Percentiles rank a stretch among this genome's conserved stretches.
phyloP scores from a whole-genome alignment of 768 basidiomycete genomes.

The Boletus sp. region DNA sequence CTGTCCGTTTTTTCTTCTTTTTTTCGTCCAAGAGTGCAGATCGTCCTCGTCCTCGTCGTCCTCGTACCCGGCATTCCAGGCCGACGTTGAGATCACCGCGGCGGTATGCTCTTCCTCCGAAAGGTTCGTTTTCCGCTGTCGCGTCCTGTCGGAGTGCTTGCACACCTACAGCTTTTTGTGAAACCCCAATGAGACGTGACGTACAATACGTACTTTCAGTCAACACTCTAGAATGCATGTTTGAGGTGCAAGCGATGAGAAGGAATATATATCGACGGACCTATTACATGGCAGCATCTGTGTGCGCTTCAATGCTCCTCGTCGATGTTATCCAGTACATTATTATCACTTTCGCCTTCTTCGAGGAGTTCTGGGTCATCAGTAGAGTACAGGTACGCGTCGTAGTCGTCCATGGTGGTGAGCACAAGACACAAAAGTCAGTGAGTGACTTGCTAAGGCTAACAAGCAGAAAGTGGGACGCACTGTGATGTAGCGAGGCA shows the following conservation, averaged over 20 bases:
- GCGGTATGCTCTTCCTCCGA: slow-evolving; percentile 39
- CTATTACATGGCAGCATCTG: slow-evolving; percentile 12
- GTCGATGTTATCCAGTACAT: slow-evolving; percentile 23
- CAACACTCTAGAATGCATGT: slow-evolving; percentile 17
- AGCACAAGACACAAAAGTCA: slow-evolving; percentile 1
- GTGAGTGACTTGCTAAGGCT: too few relatives aligned
- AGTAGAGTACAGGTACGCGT: slow-evolving; percentile 21
- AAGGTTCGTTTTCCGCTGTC: slow-evolving; percentile 47
- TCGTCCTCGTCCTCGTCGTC: slow-evolving; percentile 31
- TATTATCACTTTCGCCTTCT: slow-evolving; percentile 18
- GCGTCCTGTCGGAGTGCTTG: slow-evolving; percentile 71
- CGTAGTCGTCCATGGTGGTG: slow-evolving; percentile 24
- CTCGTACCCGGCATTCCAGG: slow-evolving; percentile 28
- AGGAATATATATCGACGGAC: slow-evolving; percentile 1
- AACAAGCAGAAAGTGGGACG: too few relatives aligned
- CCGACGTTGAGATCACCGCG: slow-evolving; percentile 15
- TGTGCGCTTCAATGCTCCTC: slow-evolving; percentile 14
- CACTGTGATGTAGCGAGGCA: too few relatives aligned
- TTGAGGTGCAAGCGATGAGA: background rate
- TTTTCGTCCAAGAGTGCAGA: background rate
- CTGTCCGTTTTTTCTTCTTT: slow-evolving; percentile 57
- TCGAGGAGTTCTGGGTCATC: slow-evolving; percentile 12
- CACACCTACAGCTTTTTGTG: slow-evolving; percentile 52
- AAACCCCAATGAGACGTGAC: background rate
- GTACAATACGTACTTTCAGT: slow-evolving; percentile 20